Evolutionary conservation across 129 eudicot species (phyloP).

Genomic region (Pittosporum tobira): DNA sequence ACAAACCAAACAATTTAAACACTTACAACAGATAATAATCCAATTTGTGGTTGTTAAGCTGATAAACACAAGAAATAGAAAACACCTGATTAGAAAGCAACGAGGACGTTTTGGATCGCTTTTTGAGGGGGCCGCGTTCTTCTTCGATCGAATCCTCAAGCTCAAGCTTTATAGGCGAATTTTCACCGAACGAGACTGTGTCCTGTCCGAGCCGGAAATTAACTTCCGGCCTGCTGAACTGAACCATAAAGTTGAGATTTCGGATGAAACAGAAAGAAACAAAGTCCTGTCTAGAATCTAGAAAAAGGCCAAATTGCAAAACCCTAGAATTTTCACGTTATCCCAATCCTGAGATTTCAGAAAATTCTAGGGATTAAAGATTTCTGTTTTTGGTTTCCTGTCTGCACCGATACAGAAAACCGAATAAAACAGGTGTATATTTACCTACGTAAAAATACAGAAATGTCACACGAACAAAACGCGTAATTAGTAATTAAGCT

Average conservation of each 20-base stretch:
- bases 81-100: conserved; percentile 25
- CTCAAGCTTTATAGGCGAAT: conserved; percentile 19
- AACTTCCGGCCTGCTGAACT: conserved; percentile 21
- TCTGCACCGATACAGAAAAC: too few species aligned
- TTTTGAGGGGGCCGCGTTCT: conserved; percentile 21
- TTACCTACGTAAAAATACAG: too few species aligned
- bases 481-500: too few species aligned
- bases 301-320: neutral
- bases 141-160: conserved; percentile 32
- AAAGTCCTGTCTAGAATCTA: neutral
- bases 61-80: neutral
- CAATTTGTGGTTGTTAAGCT: too few species aligned
- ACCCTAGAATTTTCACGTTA: neutral
- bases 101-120: conserved; percentile 22
- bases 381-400: too few species aligned
- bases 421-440: too few species aligned
- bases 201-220: conserved; percentile 3
- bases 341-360: too few species aligned
- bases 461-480: too few species aligned
- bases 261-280: neutral
- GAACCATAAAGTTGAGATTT: conserved; percentile 14
- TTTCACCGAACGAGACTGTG: neutral
- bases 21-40: too few species aligned
- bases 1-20: too few species aligned
- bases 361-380: too few species aligned